Evolutionary conservation across 805 yeast genomes (phyloP), one percentile per base, ranked within the genome.

Genomic region (Kluyveromyces dobzhanskii): DNA sequence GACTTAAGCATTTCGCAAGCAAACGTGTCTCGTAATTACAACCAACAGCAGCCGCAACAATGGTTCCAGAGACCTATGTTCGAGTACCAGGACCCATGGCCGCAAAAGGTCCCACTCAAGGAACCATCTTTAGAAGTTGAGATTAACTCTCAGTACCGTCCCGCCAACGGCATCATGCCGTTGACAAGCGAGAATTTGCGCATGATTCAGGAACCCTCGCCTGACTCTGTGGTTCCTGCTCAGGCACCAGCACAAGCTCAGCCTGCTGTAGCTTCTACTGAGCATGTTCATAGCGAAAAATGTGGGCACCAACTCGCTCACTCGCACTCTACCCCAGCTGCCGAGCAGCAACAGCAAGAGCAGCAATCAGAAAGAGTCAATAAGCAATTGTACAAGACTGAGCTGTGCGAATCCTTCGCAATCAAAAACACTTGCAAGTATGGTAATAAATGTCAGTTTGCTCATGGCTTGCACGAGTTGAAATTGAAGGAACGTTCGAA

Each of bases 361-460:
- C 28, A 35, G 30, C 40, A 40, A 29, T 19, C 17, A 7, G 42
- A 41, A 32, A 54, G 51, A 32, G 46, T 71, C 40, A 73, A 80
- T 57, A 78, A 84, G 24, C 81, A 75, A 47, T 69, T 87, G 29
- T 87, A 85, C 73, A 87, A 87, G 64, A 88, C 97, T 0, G 97
- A 87, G 61, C 69, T 88, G 40, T 87, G 97, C 61, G 81, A 79
- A 29, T 80, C 88, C 18, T 87, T 71, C 57, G 74, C 77, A 54
- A 76, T 74, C 50, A 72, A 76, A 47, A 83, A 84, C 17, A 53
- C 59, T 37, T 87, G 97, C 59, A 95, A 94, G 12, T 87, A 87
- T 57, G 95, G 94, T 2, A 71, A 74, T 47, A 87, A 87, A 65
- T 87, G 97, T 60, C 96, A 87, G 64, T 87, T 87, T 70, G 96